Conservation (phyloP, 1,284 basidiomycete genomes). For the Apiotrichum siamense region DNA sequence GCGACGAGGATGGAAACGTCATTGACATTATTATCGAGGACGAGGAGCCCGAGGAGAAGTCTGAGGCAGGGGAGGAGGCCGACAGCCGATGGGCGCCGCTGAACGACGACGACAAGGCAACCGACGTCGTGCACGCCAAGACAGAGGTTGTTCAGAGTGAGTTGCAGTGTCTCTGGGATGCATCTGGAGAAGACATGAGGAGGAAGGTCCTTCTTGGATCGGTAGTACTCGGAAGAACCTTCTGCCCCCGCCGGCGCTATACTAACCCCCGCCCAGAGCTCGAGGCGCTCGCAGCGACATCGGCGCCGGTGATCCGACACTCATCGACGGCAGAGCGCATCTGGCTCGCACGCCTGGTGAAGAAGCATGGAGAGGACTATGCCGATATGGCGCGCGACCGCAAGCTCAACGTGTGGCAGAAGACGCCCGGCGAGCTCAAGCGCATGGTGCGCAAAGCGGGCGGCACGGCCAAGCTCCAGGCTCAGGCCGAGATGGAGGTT, state of each 20-base stretch:
- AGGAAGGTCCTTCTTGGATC: too few relatives aligned
- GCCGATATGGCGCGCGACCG: conserved; percentile 73
- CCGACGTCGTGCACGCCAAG: conserved; percentile 43
- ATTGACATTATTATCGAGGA: conserved; percentile 67
- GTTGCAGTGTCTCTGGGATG: conserved; percentile 18
- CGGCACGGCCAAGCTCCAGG: conserved; percentile 20
- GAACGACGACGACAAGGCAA: conserved; percentile 17
- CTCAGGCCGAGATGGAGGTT: too few relatives aligned
- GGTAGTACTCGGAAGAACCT: too few relatives aligned
- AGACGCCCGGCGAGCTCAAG: conserved; percentile 74
- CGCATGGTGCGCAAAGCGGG: conserved; percentile 43
- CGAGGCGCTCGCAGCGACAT: conserved; percentile 34
- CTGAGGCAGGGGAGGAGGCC: conserved; percentile 19
- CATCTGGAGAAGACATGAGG: too few relatives aligned
- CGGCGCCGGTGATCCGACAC: conserved; percentile 54
- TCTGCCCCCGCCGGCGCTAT: too few relatives aligned
- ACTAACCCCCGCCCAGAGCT: too few relatives aligned
- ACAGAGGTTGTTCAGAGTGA: conserved; percentile 47
- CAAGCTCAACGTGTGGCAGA: conserved; percentile 75
- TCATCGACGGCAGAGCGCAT: conserved; percentile 63
- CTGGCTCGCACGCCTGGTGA: conserved; percentile 64
- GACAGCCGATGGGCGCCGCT: conserved; percentile 10
- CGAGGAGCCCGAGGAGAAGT: conserved; percentile 47
- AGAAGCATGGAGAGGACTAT: conserved; percentile 66
- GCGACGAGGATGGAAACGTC: conserved; percentile 75